These are phyloP conservation scores for Trichoderma koningiopsis DNA, from an alignment of 2,329 filamentous ascomycete species.

Conservation along the genomic window DNA sequence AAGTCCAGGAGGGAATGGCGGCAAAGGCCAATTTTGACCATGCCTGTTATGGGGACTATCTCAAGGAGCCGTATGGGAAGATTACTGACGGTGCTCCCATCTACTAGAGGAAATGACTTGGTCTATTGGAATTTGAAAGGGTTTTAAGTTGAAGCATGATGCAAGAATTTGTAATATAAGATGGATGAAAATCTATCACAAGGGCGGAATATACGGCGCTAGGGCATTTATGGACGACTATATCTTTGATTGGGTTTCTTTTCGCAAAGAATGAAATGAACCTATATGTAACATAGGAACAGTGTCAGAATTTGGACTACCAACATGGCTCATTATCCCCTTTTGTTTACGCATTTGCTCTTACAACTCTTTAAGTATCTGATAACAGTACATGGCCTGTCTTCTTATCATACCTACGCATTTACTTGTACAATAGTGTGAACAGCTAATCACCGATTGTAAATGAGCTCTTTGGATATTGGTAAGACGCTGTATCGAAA, in stretches of 20 bases:
- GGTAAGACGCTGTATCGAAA: neutral
- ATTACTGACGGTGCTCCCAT: slow-evolving; percentile 44
- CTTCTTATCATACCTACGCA: neutral
- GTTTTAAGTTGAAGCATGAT: neutral
- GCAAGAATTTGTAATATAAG: neutral
- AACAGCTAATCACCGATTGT: neutral
- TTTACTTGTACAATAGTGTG: neutral
- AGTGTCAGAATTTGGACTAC: neutral
- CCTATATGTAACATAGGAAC: neutral
- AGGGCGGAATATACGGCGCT: neutral
- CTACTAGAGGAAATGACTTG: neutral
- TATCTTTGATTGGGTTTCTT: neutral
- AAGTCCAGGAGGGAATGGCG: slow-evolving; percentile 61
- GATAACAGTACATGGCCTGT: neutral
- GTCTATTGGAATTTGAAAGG: neutral
- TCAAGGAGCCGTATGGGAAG: slow-evolving; percentile 41
- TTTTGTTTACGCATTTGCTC: neutral
- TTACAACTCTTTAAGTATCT: neutral
- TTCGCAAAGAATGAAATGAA: neutral
- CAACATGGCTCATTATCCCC: neutral
- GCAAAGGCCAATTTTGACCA: slow-evolving; percentile 63
- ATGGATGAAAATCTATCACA: neutral
- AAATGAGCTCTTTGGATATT: neutral
- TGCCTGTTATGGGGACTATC: slow-evolving; percentile 63
- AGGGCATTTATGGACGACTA: neutral